phyloP scores from a whole-genome alignment of 352 stramenopile species.

The Pilasporangium apinafurcum region DNA sequence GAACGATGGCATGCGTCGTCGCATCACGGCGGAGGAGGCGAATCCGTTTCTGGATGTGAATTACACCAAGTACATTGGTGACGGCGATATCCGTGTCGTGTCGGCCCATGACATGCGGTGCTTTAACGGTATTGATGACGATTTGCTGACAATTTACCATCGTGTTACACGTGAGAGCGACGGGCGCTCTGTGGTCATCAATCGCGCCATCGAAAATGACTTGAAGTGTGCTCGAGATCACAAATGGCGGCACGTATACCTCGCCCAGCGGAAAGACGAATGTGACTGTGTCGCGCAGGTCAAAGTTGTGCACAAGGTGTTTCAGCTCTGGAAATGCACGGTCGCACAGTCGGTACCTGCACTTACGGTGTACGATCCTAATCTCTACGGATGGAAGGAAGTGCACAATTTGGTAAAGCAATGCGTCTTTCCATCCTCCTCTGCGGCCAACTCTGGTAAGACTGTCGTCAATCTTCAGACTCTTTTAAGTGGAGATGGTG shows the following conservation, averaged over 20 bases:
- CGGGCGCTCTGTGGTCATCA: constrained; percentile 24
- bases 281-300: constrained; percentile 90
- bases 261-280: constrained; percentile 84
- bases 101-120: constrained; percentile 90
- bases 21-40: constrained; percentile 45
- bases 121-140: constrained; percentile 83
- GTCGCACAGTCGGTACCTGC: constrained; percentile 17
- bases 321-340: constrained; percentile 93
- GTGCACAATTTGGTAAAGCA: constrained; percentile 39
- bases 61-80: constrained; percentile 87
- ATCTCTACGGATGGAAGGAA: constrained; percentile 47
- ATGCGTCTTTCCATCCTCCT: constrained; percentile 43
- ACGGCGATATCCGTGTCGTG: constrained; percentile 84
- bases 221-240: constrained; percentile 89
- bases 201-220: constrained; percentile 70
- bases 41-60: constrained; percentile 69
- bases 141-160: constrained; percentile 58
- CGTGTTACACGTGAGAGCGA: constrained; percentile 4
- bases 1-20: constrained; percentile 84
- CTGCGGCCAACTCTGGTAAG: constrained; percentile 1
- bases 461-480: constrained; percentile 22
- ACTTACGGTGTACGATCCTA: constrained; percentile 25
- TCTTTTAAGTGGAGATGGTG: constrained; percentile 14
- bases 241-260: constrained; percentile 89
- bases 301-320: constrained; percentile 86